phyloP scores from a whole-genome alignment of 345 rosid species.

The Populus tremula region DNA sequence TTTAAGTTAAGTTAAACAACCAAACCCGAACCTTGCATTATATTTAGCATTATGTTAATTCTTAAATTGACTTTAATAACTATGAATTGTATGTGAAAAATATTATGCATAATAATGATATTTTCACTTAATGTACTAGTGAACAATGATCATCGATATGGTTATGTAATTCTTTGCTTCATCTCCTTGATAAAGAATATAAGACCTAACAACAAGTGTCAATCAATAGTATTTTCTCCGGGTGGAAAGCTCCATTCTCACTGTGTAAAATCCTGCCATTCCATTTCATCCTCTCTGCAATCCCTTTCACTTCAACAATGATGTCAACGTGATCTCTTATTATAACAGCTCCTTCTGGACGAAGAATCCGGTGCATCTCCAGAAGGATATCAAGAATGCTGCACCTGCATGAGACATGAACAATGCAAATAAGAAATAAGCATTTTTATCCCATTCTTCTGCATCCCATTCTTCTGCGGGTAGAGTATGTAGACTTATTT shows the following conservation, averaged over 20 bases:
- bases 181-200: too few species aligned
- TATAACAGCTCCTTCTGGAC: slow-evolving; percentile 55
- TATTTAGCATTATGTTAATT: too few species aligned
- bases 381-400: slow-evolving; percentile 50
- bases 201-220: slow-evolving; percentile 29
- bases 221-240: slow-evolving; percentile 42
- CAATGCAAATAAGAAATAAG: neutral
- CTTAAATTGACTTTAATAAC: too few species aligned
- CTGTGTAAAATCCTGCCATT: slow-evolving; percentile 37
- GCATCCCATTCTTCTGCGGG: too few species aligned
- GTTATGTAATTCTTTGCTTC: too few species aligned
- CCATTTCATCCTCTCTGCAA: slow-evolving; percentile 49
- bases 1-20: too few species aligned
- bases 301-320: slow-evolving; percentile 42
- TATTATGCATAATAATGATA: too few species aligned
- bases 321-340: slow-evolving; percentile 52
- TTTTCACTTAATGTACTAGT: too few species aligned
- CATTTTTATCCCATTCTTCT: neutral
- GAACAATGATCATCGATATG: too few species aligned
- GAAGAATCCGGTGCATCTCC: slow-evolving; percentile 58
- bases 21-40: too few species aligned
- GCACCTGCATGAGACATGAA: slow-evolving; percentile 41
- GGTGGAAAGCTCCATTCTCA: slow-evolving; percentile 41
- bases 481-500: too few species aligned
- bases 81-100: too few species aligned